A percentile compares a stretch with the other conserved stretches of the same genome.
phyloP scores from a whole-genome alignment of 768 basidiomycete genomes.

The Termitomyces sp. region DNA sequence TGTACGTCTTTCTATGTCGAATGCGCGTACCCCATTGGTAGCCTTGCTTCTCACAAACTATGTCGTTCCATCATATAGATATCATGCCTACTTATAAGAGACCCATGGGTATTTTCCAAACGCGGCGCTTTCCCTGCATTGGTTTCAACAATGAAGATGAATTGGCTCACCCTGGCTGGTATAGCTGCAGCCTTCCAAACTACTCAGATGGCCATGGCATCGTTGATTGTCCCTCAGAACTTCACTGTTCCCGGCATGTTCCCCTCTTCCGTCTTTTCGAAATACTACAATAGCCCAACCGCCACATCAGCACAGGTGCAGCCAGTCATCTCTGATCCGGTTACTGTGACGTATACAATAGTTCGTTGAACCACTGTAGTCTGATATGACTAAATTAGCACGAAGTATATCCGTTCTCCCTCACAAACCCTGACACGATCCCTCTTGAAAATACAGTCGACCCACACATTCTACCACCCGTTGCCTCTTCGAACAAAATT shows the following conservation, averaged over 20 bases:
- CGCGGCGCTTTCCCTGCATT: neutral
- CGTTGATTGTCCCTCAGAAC: constrained; percentile 35
- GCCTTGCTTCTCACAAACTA: neutral
- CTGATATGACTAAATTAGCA: constrained; percentile 35
- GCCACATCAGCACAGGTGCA: constrained; percentile 71
- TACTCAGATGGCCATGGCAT: constrained; percentile 10
- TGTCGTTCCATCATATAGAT: neutral
- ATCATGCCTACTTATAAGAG: neutral
- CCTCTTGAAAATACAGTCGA: constrained; percentile 58
- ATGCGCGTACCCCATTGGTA: neutral
- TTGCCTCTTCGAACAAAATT: constrained; percentile 43
- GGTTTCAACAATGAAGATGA: neutral
- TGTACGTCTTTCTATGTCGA: neutral
- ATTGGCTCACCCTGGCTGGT: neutral
- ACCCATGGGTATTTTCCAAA: neutral
- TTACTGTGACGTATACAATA: constrained; percentile 40
- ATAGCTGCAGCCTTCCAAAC: constrained; percentile 7
- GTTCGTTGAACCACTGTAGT: neutral
- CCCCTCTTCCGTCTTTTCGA: constrained; percentile 60
- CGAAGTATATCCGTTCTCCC: constrained; percentile 50
- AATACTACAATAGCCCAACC: constrained; percentile 72
- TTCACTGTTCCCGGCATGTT: constrained; percentile 62
- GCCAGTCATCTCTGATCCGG: constrained; percentile 73
- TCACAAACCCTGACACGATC: constrained; percentile 63
- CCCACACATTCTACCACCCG: constrained; percentile 64